Percentiles rank a stretch among this genome's conserved stretches.
Conservation (phyloP, 352 stramenopile genomes). For the Pythium inflatum region DNA sequence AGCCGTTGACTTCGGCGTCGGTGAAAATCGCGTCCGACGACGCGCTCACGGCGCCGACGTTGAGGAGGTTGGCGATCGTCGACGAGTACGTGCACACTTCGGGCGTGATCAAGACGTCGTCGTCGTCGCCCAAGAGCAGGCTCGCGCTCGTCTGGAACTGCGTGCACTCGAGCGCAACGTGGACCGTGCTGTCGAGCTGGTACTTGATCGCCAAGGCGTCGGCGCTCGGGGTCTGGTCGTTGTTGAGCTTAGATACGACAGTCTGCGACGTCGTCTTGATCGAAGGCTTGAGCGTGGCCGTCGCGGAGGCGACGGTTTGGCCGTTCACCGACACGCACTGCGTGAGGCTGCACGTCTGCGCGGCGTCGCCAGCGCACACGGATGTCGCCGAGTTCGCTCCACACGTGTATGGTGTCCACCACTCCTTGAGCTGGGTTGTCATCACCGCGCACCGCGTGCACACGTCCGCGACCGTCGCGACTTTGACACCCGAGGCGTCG, state of each 20-base stretch:
- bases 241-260: background rate
- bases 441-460: constrained; percentile 23
- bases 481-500: background rate
- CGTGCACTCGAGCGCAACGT: constrained; percentile 14
- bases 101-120: too few species aligned
- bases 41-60: background rate
- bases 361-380: constrained; percentile 4
- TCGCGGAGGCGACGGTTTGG: constrained; percentile 6
- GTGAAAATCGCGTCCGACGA: background rate
- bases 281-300: background rate
- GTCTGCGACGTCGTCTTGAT: constrained; percentile 5
- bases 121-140: too few species aligned
- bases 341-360: constrained; percentile 13
- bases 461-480: background rate
- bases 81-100: constrained; percentile 20
- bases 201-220: background rate
- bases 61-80: constrained; percentile 4
- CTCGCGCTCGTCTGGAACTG: too few species aligned
- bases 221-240: background rate
- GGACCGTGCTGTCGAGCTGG: background rate
- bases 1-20: background rate
- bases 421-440: constrained; percentile 23
- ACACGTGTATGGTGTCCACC: constrained; percentile 28
- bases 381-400: background rate
- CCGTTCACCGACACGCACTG: constrained; percentile 28